Evolutionary conservation across 148 eudicot genomes (phyloP), one percentile per base, ranked within the genome.

Genomic region (Dianthus caryophyllus): DNA sequence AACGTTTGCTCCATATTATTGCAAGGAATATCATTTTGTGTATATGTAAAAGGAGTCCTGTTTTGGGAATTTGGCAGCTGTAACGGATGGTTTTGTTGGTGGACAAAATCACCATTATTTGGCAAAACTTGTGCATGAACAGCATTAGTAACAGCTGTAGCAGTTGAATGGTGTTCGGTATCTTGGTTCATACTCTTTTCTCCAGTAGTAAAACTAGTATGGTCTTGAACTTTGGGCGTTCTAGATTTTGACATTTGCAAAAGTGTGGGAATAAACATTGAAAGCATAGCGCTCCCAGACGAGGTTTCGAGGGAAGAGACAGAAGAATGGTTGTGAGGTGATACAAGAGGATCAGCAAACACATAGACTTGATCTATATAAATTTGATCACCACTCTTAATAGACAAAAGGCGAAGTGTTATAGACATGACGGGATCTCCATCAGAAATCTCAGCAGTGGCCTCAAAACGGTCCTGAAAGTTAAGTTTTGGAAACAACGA

Each of bases 361-460:
- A 94, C 76, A 74, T 94, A 94, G 24, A 94, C 68, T 77, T 94
- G 93, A 77, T 94, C 97, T 10, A 90, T 67, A 72, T 66, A 78
- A 25, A 88, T 64, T 49, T 69, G 66, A 69, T 76, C 86, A 68
- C 89, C 85, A 59, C 66, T 85, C 78, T 86, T 85, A 78, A 90
- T 82, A 55, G 97, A 90, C n/a, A 88, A 78, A 69, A 94, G 78
- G 58, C 99, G 96, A 64, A 94, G 75, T 11, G 91, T 84, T 38
- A 94, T 74, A 48, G 85, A 83, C 38, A 71, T 68, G 80, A 90
- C 86, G 17, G 91, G 89, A 63, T 90, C 91, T 69, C 79, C 84
- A 90, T 94, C 97, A 56, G 86, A 83, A 68, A 94, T 83, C 79
- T 90, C 93, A 64, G 97, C 99, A 65, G 99, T 88, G 68, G 99